Evolutionary conservation across 306 rosid species (phyloP), one percentile per base, ranked within the genome.

Genomic region (Vigna mungo): DNA sequence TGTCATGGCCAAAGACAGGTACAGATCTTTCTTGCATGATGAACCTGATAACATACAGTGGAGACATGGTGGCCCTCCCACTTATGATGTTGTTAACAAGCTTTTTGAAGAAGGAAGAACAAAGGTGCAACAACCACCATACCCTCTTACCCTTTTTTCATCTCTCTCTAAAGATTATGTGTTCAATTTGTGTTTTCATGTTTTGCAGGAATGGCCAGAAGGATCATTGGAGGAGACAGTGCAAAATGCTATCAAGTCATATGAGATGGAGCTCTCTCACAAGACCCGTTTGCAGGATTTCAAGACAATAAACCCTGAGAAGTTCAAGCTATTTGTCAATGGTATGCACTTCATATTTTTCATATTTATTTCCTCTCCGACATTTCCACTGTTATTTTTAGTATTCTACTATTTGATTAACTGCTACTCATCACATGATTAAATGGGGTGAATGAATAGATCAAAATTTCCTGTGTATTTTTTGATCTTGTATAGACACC

Each of bases 11-110:
- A 58, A 69, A 47, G 94, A 91, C 60, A 89, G 85, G 81, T 91
- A 89, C 55, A 86, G 97, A 32, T 84, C 86, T 34, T 83, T 82
- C 85, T 69, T 89, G 30, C 30, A 85, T 80, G 89, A 83, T 63
- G 90, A 83, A 46, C 80, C 30, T 62, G 82, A 68, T 16, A 51
- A 68, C 27, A 80, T 71, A 1, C 48, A 75, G 0, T 91, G 97
- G 97, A 91, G 92, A 80, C 88, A 85, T 85, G 94, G 97, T 20
- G 87, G 81, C n/a, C 91, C 92, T 79, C 92, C 97, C 25, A 67
- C 76, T 37, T 91, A 78, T 87, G 87, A 82, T 14, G 4, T 0
- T 66, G 94, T 88, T 10, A 89, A 91, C 68, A 54, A 72, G 13
- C 92, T 91, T 21, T 91, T 89, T 71, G 92, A 89, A 76, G 71